These are phyloP conservation scores for Suillus ampliporus DNA, from an alignment of 768 basidiomycete species.

Conservation along the genomic window DNA sequence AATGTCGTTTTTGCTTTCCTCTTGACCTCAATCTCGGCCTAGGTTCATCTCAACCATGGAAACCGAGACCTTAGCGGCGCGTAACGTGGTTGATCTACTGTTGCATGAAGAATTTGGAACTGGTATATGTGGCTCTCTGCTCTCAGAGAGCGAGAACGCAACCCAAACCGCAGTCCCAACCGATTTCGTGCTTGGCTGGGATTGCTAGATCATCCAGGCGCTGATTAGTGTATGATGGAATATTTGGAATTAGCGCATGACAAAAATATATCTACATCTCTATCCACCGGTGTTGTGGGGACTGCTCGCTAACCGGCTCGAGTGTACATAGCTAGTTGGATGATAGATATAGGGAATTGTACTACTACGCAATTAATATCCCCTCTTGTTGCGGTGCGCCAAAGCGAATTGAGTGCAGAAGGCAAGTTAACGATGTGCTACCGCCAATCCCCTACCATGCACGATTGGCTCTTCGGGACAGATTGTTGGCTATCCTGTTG, in stretches of 20 bases:
- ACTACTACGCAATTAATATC: background rate
- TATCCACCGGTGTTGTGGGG: background rate
- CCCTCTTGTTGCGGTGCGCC: no score
- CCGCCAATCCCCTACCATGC: background rate
- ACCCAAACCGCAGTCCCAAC: conserved; percentile 26
- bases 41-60: conserved; percentile 95
- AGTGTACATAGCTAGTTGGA: background rate
- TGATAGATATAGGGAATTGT: background rate
- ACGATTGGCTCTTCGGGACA: background rate
- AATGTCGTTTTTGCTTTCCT: conserved; percentile 8
- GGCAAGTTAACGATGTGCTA: background rate
- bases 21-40: conserved; percentile 3
- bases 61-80: conserved; percentile 82
- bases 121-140: conserved; percentile 65
- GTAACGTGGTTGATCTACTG: conserved; percentile 83
- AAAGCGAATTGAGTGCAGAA: background rate
- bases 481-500: background rate
- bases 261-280: background rate
- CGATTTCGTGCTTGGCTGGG: conserved; percentile 75
- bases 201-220: conserved; percentile 53
- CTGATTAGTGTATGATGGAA: no score
- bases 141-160: conserved; percentile 31
- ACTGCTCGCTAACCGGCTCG: background rate
- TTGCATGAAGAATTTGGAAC: conserved; percentile 73
- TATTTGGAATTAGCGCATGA: no score